Base-by-base conservation (phyloP, 768 basidiomycete species). In the Lactarius akahatsu region DNA sequence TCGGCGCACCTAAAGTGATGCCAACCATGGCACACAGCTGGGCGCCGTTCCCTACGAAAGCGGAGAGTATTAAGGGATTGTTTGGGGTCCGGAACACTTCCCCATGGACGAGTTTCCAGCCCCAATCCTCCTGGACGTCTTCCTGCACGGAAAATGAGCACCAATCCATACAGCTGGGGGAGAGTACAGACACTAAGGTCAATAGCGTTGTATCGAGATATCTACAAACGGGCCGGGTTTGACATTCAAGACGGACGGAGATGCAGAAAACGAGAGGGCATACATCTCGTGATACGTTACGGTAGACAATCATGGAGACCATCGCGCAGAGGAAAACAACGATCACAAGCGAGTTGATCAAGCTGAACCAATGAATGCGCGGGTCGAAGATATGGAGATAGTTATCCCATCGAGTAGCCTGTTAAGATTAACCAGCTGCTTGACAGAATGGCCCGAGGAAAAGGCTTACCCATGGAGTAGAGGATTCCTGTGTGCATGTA, bases 71-170 rank as follows among this genome's bases (percentile, higher is more conserved):
- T 82, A 95, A 85, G 0, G 94, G 86, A 61, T 88, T 83, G 55
- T 78, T 78, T 1, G 96, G 96, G 1, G 88, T 80, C 26, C 96
- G 86, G 82, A 98, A 98, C 20, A 98, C 92, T 77, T 98, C 96
- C 26, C 94, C 95, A 71, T 97, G 94, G 28, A 98, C 88, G 20
- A 98, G 85, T 74, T 98, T 98, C 96, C 96, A 98, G 2, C 96
- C 96, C 85, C 90, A 96, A 71, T 98, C 96, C 78, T 98, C 96
- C 76, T 96, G 94, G 2, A 97, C 91, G 72, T 96, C 94, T 73
- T 96, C 94, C 91, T 94, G 69, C 40, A n/a, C 20, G 57, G 26
- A 34, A 32, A 10, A 56, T 62, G 16, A 57, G 60, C 8, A 54
- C 38, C 45, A 45, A 4, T 26, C 23, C 40, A 30, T 20, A 2